These are phyloP conservation scores for Orbilia ellipsospora DNA, from an alignment of 2,329 filamentous ascomycete genomes.

Conservation along the genomic window DNA sequence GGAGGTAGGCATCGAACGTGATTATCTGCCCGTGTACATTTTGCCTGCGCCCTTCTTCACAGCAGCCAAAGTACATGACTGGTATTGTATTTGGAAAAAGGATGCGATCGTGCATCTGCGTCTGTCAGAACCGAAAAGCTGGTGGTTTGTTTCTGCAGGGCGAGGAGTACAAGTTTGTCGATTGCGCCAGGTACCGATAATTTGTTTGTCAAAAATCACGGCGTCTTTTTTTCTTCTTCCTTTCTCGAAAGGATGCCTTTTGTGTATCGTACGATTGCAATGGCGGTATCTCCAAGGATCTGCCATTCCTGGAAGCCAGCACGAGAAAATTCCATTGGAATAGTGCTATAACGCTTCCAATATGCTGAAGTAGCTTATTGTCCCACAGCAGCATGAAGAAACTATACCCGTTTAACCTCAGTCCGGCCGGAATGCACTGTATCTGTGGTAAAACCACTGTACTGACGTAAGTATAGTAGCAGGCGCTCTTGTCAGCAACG, in stretches of 20 bases:
- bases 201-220: conserved; percentile 22
- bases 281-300: conserved; percentile 34
- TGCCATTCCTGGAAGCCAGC: conserved; percentile 50
- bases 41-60: conserved; percentile 10
- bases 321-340: conserved; percentile 36
- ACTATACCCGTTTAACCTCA: conserved; percentile 24
- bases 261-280: conserved; percentile 9
- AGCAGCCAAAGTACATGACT: background rate
- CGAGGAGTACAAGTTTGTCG: conserved; percentile 19
- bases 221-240: conserved; percentile 1
- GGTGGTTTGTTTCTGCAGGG: background rate
- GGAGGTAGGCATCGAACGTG: conserved; percentile 29
- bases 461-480: conserved; percentile 23
- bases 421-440: conserved; percentile 9
- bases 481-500: conserved; percentile 26
- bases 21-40: conserved; percentile 26
- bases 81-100: conserved; percentile 7
- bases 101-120: conserved; percentile 25
- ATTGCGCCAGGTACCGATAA: conserved; percentile 32
- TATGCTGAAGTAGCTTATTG: conserved; percentile 19
- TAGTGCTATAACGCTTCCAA: conserved; percentile 12
- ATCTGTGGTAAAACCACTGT: background rate
- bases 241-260: background rate
- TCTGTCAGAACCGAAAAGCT: conserved; percentile 27
- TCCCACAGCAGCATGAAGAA: conserved; percentile 36